Conservation (phyloP, 2,329 filamentous ascomycete genomes). For the Fusarium hainanense region DNA sequence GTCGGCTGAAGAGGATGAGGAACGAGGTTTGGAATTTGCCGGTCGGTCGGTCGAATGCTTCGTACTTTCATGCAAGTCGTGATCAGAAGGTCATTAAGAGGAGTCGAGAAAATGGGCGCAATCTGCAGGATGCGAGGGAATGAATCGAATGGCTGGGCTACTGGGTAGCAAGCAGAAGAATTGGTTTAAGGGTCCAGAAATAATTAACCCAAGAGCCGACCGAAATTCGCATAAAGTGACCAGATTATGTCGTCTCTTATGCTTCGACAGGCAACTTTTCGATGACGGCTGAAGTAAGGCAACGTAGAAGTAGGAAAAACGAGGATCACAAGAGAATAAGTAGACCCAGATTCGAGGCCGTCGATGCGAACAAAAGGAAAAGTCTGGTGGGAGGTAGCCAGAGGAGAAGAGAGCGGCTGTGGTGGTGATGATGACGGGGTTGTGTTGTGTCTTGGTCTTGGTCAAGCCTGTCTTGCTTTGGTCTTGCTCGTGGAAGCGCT, state of each 20-base stretch:
- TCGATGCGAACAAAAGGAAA: conserved; percentile 20
- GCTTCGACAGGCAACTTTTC: not conserved
- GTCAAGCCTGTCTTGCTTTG: conserved; percentile 14
- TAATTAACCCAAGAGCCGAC: not conserved
- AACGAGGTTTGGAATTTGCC: conserved; percentile 18
- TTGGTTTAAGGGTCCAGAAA: not conserved
- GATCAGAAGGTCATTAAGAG: conserved; percentile 10
- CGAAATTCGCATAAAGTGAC: not conserved
- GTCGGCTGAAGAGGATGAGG: conserved; percentile 21
- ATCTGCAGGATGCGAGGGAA: conserved; percentile 27
- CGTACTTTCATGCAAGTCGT: conserved; percentile 37
- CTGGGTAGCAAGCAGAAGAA: not conserved
- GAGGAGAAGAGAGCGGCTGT: conserved; percentile 28
- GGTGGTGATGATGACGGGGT: conserved; percentile 36
- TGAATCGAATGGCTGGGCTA: conserved; percentile 20
- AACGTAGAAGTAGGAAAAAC: conserved; percentile 27
- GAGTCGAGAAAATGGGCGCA: conserved; percentile 29
- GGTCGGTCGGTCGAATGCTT: conserved; percentile 20
- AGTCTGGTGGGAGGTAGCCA: conserved; percentile 20
- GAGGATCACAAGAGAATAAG: conserved; percentile 29
- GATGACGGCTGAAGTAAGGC: conserved; percentile 21
- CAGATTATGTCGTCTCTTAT: not conserved
- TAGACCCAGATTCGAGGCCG: not conserved
- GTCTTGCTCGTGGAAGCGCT: conserved; percentile 35
- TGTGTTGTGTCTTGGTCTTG: conserved; percentile 35